Base-by-base conservation (phyloP, 192 early-diverging fungal genomes). In the Backusella morwellensis region DNA sequence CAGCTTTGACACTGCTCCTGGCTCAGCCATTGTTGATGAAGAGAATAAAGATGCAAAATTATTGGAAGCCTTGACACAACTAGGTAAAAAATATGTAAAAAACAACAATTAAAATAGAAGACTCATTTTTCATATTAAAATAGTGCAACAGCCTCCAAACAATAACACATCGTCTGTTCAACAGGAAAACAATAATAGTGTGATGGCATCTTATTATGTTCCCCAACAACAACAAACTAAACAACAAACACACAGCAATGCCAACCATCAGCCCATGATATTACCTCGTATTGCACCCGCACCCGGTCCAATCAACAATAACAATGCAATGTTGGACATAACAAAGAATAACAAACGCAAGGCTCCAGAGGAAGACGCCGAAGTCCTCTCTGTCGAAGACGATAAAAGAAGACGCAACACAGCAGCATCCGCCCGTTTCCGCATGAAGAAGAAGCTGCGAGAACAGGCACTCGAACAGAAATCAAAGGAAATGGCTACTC, bases 341-440 rank as follows among this genome's bases (percentile, higher is more conserved):
- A 29, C 5, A 11, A 63, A 26, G 0, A 66, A 29, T 0, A 72
- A 72, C 26, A 77, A 72, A 70, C 76, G 69, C 17, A 40, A 63
- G 4, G n/a, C 26, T 2, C 32, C 35, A 11, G 52, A 66, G 21
- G 56, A 63, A 29, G 42, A 66, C 3, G 50, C 67, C 34, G 79
- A 76, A 6, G 35, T 63, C 3, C 40, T 77, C 17, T 81, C 85
- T 0, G 90, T 88, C 2, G 90, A 93, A 47, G 93, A 92, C 36
- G 96, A 99, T 82, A 97, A 98, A 86, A 90, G 97, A 52, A 86
- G 92, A 23, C 88, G 97, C 56, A 99, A 99, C 89, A 99, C 97
- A 3, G 96, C 92, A 4, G 98, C 98, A 1, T 96, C 94, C 6
- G 97, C 97, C 15, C 86, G 98, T 21, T 99, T 99, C 88, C 90